Base-by-base conservation (phyloP, 2,329 filamentous ascomycete species). In the Colletotrichum destructivum region DNA sequence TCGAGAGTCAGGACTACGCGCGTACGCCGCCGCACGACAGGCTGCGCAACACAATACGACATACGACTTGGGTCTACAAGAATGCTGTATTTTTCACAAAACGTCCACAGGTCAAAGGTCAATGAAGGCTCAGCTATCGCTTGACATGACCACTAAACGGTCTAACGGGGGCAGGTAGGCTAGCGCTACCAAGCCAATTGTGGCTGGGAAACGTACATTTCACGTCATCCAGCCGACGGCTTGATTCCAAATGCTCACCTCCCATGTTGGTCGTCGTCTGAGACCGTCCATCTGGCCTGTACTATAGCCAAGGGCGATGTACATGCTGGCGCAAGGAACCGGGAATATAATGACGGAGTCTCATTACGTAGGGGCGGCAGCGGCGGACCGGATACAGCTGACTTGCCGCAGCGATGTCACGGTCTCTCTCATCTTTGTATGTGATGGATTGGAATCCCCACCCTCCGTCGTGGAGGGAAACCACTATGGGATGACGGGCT, bases 11-110 rank as follows among this genome's bases (percentile, higher is more conserved):
- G 51, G 51, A 54, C 46, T 63, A 69, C 69, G 59, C 52, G 46
- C 59, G 52, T 69, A 64, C 16, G 38, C 56, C 47, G 47, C 64
- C 16, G 35, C 55, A 55, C 56, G 13, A 42, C 47, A 31, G 47
- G 26, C 54, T 46, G 46, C 54, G 49, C 16, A 18, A 46, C 9
- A 38, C 11, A 38, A 64, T 44, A 4, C 57, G 69, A 68, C 57
- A 23, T 38, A 59, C 16, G 46, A 49, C 16, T 49, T 59, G 26
- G 26, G 21, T 35, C 31, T 38, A n/a, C 57, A 54, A 42, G 65
- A 60, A 49, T 18, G 11, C 26, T 69, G 40, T 60, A 46, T 44
- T 38, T 23, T 35, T 38, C 35, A 54, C 54, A 26, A 44, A 51
- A 40, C 18, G 21, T 21, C 60, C 38, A 16, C 8, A 31, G 18